These are phyloP conservation scores for Thraustochytrium sp. DNA, from an alignment of 352 stramenopile genomes.

Conservation along the genomic window DNA sequence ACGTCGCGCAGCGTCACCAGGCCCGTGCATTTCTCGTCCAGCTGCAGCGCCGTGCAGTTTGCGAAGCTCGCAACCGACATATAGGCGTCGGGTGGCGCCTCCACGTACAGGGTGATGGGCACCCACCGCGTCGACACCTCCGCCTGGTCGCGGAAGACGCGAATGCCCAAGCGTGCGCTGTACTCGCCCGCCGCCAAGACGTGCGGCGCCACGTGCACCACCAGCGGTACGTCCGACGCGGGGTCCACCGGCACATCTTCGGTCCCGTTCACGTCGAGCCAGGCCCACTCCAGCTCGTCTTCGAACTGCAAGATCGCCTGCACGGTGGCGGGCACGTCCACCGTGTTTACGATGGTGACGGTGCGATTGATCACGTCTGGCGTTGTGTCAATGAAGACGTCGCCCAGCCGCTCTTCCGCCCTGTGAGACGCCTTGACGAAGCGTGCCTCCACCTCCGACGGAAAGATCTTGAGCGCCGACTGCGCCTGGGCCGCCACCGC, in stretches of 20 bases:
- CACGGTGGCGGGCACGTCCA: background rate
- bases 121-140: background rate
- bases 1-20: background rate
- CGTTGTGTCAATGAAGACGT: background rate
- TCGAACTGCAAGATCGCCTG: background rate
- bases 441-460: background rate
- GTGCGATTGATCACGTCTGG: background rate
- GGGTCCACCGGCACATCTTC: background rate
- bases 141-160: background rate
- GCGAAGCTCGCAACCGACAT: background rate
- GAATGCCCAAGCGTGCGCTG: background rate
- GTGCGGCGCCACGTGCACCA: background rate
- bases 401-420: background rate
- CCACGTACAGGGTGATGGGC: background rate
- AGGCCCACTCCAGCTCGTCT: background rate
- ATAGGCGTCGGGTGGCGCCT: background rate
- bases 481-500: background rate
- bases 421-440: background rate
- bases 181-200: background rate
- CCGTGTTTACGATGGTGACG: background rate
- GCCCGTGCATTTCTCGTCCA: background rate
- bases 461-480: background rate
- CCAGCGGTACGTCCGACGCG: background rate
- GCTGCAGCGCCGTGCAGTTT: background rate
- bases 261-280: background rate